phyloP scores from a whole-genome alignment of 2,329 filamentous ascomycete species.

The Mariannaea elegans region DNA sequence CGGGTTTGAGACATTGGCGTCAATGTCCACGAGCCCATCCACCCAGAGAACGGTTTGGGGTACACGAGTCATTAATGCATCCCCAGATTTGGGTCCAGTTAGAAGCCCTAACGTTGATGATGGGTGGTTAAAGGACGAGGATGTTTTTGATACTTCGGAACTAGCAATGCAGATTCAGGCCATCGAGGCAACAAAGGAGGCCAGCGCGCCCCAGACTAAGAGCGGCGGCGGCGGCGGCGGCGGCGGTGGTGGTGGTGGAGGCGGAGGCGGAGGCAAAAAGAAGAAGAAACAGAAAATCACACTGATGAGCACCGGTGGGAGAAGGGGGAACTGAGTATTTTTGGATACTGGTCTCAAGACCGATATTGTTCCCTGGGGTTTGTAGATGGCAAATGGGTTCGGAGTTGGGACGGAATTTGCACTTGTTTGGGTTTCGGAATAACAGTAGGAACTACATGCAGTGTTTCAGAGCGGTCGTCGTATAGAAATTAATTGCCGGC shows the following conservation, averaged over 20 bases:
- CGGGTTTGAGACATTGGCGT: slow-evolving; percentile 75
- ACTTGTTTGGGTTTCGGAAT: background rate
- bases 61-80: slow-evolving; percentile 73
- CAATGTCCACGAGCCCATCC: slow-evolving; percentile 83
- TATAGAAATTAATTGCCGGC: background rate
- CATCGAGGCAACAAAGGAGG: slow-evolving; percentile 51
- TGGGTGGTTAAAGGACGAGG: slow-evolving; percentile 87
- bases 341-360: background rate
- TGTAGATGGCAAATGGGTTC: slow-evolving; percentile 4
- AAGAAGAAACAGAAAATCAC: slow-evolving; percentile 80
- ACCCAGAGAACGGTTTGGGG: slow-evolving; percentile 89
- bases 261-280: slow-evolving; percentile 60
- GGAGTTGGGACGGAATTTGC: slow-evolving; percentile 2
- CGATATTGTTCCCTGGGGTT: background rate
- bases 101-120: slow-evolving; percentile 62
- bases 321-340: slow-evolving; percentile 51
- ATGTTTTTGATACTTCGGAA: slow-evolving; percentile 72
- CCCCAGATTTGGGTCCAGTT: slow-evolving; percentile 60
- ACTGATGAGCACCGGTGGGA: slow-evolving; percentile 73
- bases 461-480: background rate
- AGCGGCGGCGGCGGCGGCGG: slow-evolving; percentile 38
- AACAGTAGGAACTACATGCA: background rate
- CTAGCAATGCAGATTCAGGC: slow-evolving; percentile 67
- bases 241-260: slow-evolving; percentile 47
- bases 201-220: slow-evolving; percentile 21